Evolutionary conservation across 768 basidiomycete species (phyloP), one percentile per base, ranked within the genome.

Genomic region (Crepidotus variabilis): DNA sequence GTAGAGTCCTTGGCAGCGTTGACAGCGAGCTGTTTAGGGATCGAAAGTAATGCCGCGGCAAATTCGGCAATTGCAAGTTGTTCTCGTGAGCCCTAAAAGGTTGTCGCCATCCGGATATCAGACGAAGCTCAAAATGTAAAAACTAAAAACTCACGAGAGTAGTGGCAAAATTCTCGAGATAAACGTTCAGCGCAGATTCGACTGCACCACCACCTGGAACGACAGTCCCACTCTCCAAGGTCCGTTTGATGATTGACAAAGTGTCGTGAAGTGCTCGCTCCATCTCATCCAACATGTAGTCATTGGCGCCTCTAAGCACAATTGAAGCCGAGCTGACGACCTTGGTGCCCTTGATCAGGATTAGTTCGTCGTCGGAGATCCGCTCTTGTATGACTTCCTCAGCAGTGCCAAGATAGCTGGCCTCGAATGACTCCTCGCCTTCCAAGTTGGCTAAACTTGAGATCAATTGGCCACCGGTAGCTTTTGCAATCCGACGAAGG

Each of bases 221-320:
- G 22, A 98, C 94, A 32, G 88, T 73, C 8, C 96, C 97, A 63
- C 94, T 95, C 78, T 99, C 97, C 48, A 98, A 75, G 5, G 97
- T 98, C 56, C 96, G 84, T 78, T 99, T 99, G 76, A 98, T 93
- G 64, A 97, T 83, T 24, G 92, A 96, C 60, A 98, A 72, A 1
- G 92, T 90, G 69, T 99, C 97, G 68, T 99, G 96, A 63, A 98
- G 71, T 0, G 93, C 89, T 49, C 97, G 80, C 75, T 99, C 97
- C 97, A 98, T 99, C 79, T 99, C 97, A 70, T 99, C 97, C 63
- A 98, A 76, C 91, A 98, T 94, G 71, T 96, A 98, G 72, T 99
- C 97, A 71, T 98, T 99, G 24, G 97, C 97, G 47, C 97, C 97
- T 54, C 97, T 84, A 57, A 99, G 78, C 56, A 99, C 84, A 65